phyloP scores from a whole-genome alignment of 2,329 filamentous ascomycete species.

The Pseudogymnoascus sp. region DNA sequence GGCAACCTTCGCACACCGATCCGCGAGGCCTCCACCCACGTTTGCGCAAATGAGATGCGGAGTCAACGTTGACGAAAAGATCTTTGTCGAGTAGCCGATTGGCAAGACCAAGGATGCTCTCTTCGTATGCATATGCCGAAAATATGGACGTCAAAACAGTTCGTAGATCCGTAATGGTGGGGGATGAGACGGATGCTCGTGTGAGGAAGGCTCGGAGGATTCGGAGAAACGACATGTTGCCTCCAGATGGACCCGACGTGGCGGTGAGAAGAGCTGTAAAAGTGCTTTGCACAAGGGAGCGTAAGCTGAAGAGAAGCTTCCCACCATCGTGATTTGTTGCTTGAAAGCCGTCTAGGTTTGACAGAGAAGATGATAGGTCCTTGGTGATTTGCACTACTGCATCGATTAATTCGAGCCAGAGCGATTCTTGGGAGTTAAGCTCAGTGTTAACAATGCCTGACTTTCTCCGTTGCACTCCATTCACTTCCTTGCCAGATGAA shows the following conservation, averaged over 20 bases:
- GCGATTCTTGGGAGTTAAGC: conserved; percentile 44
- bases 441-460: conserved; percentile 34
- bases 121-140: conserved; percentile 90
- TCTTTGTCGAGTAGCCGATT: conserved; percentile 83
- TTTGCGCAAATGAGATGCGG: conserved; percentile 65
- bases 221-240: conserved; percentile 71
- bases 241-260: conserved; percentile 44
- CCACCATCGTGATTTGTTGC: conserved; percentile 40
- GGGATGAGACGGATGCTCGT: conserved; percentile 70
- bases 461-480: conserved; percentile 32
- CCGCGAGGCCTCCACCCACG: conserved; percentile 82
- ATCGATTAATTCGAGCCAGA: conserved; percentile 56
- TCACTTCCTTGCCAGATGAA: conserved; percentile 19
- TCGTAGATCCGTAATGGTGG: conserved; percentile 78
- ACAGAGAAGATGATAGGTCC: conserved; percentile 49
- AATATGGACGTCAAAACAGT: conserved; percentile 83
- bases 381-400: conserved; percentile 55
- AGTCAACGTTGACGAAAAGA: conserved; percentile 72
- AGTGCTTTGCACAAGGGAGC: conserved; percentile 75
- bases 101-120: conserved; percentile 75
- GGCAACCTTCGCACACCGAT: conserved; percentile 81
- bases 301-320: conserved; percentile 58
- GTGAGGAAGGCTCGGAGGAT: conserved; percentile 83
- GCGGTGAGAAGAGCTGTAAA: conserved; percentile 79
- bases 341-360: conserved; percentile 26